Evolutionary conservation across 163 green algal species (phyloP), one percentile per base, ranked within the genome.

Genomic region (Chloroidium sp.): DNA sequence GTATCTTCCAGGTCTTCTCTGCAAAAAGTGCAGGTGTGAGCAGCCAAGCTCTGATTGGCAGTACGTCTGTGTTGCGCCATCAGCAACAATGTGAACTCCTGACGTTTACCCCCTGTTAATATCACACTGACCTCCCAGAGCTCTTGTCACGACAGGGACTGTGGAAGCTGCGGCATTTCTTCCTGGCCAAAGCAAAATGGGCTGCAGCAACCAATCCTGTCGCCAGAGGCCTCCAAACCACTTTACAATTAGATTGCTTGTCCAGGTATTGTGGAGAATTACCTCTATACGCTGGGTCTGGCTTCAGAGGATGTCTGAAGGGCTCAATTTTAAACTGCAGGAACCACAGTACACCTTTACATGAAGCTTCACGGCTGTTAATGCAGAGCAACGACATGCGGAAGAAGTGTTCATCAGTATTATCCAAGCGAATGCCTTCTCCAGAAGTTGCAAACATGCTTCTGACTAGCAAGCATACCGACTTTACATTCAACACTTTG

Each of bases 1-100:
- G 84, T 13, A 98, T 82, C 72, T 93, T 91, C 96, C 96, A 99
- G 0, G 92, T 97, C 78, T 95, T 96, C 69, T 96, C 93, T 96
- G 90, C 81, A 3, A 82, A 60, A 79, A 62, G 58, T 59, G 76
- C 76, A 79, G 60, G 12, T 62, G 76, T 10, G 36, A 36, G 36
- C 36, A 36, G 36, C 36, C 36, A 36, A 36, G 36, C 60, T n/a
- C 76, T 72, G 1, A 79, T 10, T 1, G 4, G 4, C 12, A n/a
- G 10, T 62, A 2, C 74, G 2, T 78, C 6, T n/a, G 67, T 10
- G 67, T 36, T 36, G 36, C 6, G 67, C 6, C 6, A 72, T 6
- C 67, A 72, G 67, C 67, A 72, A 72, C 67, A 72, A 10, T 6
- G 6, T 10, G 6, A 72, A 10, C 10, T 72, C 10, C 6, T n/a